phyloP scores from a whole-genome alignment of 352 stramenopile species.

The Aphanomyces astaci region DNA sequence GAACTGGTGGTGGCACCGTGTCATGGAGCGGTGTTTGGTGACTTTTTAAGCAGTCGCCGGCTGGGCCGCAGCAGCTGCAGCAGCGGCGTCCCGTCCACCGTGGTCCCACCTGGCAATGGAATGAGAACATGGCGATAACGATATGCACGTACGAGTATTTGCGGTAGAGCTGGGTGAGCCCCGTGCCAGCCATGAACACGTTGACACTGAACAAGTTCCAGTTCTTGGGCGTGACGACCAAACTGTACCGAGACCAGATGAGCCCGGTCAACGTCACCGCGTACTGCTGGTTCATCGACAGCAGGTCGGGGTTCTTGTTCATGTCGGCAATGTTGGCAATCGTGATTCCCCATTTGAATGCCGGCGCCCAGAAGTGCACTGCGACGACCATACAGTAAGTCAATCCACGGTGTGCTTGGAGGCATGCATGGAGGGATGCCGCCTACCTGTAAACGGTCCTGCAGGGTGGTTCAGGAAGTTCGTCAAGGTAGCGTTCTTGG shows the following conservation, averaged over 20 bases:
- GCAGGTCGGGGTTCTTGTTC: conserved; percentile 61
- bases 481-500: conserved; percentile 55
- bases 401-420: not conserved
- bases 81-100: conserved; percentile 23
- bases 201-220: conserved; percentile 89
- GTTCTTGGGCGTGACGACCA: conserved; percentile 86
- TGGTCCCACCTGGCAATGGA: conserved; percentile 20
- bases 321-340: conserved; percentile 85
- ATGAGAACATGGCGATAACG: not conserved
- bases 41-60: not conserved
- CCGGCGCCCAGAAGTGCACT: conserved; percentile 86
- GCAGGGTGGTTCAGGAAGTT: conserved; percentile 63
- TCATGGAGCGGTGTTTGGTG: not conserved
- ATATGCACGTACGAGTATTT: conserved; percentile 47
- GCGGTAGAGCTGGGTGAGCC: conserved; percentile 73
- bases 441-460: conserved; percentile 73
- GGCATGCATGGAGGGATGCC: not conserved
- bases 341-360: conserved; percentile 84
- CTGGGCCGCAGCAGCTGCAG: conserved; percentile 21
- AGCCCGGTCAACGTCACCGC: conserved; percentile 74
- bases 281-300: conserved; percentile 75
- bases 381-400: not conserved
- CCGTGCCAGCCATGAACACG: conserved; percentile 82
- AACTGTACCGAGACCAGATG: conserved; percentile 86
- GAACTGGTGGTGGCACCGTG: no score